Evolutionary conservation across 2,329 filamentous ascomycete genomes (phyloP), one percentile per base, ranked within the genome.

Genomic region (Alternaria dauci): DNA sequence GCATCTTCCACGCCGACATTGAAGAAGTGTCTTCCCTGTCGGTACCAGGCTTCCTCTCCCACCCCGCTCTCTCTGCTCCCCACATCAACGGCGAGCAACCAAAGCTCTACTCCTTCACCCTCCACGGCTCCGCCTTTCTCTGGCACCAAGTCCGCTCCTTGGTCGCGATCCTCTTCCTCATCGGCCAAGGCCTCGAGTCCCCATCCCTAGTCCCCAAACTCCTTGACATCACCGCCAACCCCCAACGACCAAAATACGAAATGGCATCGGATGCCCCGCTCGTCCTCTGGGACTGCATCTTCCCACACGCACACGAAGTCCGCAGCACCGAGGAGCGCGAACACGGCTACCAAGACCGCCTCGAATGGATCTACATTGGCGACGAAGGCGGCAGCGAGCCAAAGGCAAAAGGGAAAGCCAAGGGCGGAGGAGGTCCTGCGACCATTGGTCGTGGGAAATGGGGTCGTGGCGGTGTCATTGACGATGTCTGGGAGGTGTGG

Each of bases 61-160:
- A 77, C 42, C 23, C 74, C 67, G 65, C 71, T 3, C 59, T 77
- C 2, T 63, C 68, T 2, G n/a, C 52, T 4, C 42, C 58, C 7
- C 38, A 30, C 23, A 9, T 38, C 8, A 23, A 42, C 3, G 43
- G 26, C n/a, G 44, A 61, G 20, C 59, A 65, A 43, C 80, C 83
- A 4, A 91, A 92, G 73, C 86, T 97, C 14, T 98, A 96, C 81
- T 89, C 90, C 63, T 96, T 99, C 79, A 89, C 90, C 59, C 88
- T 99, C 41, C 88, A 94, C 68, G 95, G 95, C 20, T 93, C 91
- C 8, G 95, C 94, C 2, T 99, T 99, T 79, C 81, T 99, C 47
- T 99, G 95, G 95, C 95, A 99, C 80, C 95, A 99, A 81, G 96
- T 99, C 68, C 89, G 95, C 25, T 92, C 94, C 81, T 94, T 99